Evolutionary conservation across 306 rosid genomes (phyloP).

Genomic region (Casuarina glauca): DNA sequence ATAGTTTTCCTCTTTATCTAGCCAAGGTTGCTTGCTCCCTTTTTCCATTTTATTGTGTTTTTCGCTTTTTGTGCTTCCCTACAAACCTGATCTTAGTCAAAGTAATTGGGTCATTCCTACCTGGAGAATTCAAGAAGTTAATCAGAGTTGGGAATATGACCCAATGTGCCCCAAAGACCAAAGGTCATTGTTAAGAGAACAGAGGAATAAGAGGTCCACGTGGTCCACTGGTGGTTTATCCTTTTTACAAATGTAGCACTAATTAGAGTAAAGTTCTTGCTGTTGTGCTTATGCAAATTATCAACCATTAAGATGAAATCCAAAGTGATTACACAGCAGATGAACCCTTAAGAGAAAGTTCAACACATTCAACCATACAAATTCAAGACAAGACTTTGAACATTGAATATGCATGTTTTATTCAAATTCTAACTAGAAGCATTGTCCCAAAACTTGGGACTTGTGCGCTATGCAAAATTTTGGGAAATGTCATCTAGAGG

Average conservation of each 20-base stretch:
- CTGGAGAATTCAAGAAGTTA: background rate
- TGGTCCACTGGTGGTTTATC: background rate
- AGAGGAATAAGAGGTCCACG: too few relatives aligned
- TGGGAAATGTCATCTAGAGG: too few relatives aligned
- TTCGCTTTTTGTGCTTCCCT: background rate
- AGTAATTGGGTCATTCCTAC: background rate
- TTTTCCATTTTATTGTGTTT: background rate
- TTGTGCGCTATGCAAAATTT: background rate
- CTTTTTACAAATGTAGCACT: background rate
- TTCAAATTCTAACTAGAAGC: background rate
- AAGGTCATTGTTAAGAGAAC: too few relatives aligned
- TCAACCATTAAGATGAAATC: background rate
- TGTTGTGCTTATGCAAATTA: background rate
- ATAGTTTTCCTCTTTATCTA: slow-evolving; percentile 20
- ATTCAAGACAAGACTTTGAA: background rate
- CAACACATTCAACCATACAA: background rate
- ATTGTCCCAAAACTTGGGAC: background rate
- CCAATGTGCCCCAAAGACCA: too few relatives aligned
- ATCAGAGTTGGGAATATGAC: too few relatives aligned
- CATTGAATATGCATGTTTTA: background rate
- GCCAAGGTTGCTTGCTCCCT: background rate
- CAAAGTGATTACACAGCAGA: background rate
- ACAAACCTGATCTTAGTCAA: background rate
- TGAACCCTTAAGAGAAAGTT: background rate
- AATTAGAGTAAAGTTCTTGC: background rate